Base-by-base conservation (phyloP, 495 filamentous ascomycete genomes). In the Podospora comata region DNA sequence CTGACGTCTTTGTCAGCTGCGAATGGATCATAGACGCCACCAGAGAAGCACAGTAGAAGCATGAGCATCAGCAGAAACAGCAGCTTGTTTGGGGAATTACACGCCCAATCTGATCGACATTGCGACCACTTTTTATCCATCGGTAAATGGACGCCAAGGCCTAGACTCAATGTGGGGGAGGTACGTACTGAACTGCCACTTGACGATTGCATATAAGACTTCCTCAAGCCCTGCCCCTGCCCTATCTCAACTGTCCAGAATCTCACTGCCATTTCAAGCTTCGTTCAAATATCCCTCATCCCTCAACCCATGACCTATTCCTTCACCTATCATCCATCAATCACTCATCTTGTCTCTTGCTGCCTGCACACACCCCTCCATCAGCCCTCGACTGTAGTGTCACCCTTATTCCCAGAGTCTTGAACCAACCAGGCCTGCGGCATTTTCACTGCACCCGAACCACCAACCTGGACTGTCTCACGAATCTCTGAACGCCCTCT, bases 71-170 rank as follows among this genome's bases (percentile, higher is more conserved):
- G 39, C 39, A 48, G 39, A 48, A 48, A 13, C 39, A 48, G 7
- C 39, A 48, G 13, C 39, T 48, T 48, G 39, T 48, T 18, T 1
- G 27, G 23, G 27, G 27, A 61, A 61, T 61, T 61, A 1, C 13
- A 61, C 4, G 59, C 62, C 63, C 71, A 71, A 71, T 71, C 62
- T 71, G 73, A 72, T 72, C 70, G 61, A 64, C 73, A 70, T 75
- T 73, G 66, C 69, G 62, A 44, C 60, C 60, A 28, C 65, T 54
- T 64, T 60, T 62, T 65, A 26, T 53, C 60, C 57, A 48, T 62
- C 66, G 69, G 66, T 69, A 71, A 69, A 72, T 73, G 65, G 16
- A 55, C 69, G 73, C 73, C 73, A 75, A 75, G 72, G 64, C n/a
- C 48, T 20, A 65, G 39, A 32, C 20, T 20, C 55, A 5, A 32